Base-by-base conservation (phyloP, 768 basidiomycete species). In the Crepidotus variabilis region DNA sequence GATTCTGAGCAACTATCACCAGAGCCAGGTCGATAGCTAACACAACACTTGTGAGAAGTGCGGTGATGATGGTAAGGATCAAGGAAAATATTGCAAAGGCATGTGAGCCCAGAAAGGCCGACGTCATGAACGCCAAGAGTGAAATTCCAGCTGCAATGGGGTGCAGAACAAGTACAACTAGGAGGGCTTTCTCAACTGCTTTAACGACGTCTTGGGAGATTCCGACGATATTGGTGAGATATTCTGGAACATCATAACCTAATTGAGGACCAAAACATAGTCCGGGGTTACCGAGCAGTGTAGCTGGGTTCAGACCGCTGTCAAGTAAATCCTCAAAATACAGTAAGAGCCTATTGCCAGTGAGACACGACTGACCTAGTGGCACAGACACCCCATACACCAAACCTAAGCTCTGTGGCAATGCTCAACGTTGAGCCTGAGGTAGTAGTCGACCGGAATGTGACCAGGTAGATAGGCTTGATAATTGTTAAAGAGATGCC, bases 331-430 rank as follows among this genome's bases (percentile, higher is more conserved):
- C 72, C 1, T 72, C 70, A 50, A 54, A 60, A 51, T 71, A 52
- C 43, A 52, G 33, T 16, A 46, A 16, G 56, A n/a, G n/a, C n/a
- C n/a, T n/a, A n/a, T n/a, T n/a, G n/a, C n/a, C n/a, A n/a, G n/a
- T n/a, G n/a, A n/a, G n/a, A n/a, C n/a, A n/a, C 24, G 24, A 35
- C 18, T 52, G 55, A 79, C 84, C 76, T 82, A n/a, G 70, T 70
- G 0, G 85, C 85, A 69, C 92, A 94, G 34, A 86, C 76, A 0
- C 92, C 92, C 87, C 91, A 93, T 5, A 92, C 86, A 2, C 92
- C 92, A 58, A 92, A 87, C 34, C 83, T 78, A 9, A 92, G 69
- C 61, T 78, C 73, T 2, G 84, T 86, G 24, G 84, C 84, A 11
- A 83, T 69, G 57, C 76, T 76, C 10, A 85, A 83, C 33, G 65